These are phyloP conservation scores for Aspergillus brasiliensis DNA, from an alignment of 2,329 filamentous ascomycete species.

Conservation along the genomic window DNA sequence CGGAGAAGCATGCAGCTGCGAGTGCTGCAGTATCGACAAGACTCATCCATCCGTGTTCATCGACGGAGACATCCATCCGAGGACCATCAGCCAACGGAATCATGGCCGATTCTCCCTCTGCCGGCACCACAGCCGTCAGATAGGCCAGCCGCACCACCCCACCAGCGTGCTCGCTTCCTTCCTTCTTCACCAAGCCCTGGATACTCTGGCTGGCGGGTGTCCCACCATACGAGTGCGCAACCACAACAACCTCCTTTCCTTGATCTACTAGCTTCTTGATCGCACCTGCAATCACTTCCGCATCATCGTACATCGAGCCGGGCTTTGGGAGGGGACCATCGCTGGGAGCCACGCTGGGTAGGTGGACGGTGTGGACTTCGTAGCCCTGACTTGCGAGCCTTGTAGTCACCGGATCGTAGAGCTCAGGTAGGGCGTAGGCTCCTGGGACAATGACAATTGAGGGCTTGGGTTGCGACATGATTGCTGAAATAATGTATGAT, in stretches of 20 bases:
- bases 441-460: background rate
- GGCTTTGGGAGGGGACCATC: background rate
- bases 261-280: background rate
- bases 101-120: background rate
- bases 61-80: background rate
- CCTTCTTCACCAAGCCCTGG: background rate
- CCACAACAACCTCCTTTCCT: slow-evolving; percentile 1
- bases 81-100: background rate
- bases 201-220: background rate
- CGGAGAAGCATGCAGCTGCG: background rate
- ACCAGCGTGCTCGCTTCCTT: background rate
- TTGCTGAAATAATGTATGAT: slow-evolving; percentile 11
- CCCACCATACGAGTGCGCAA: slow-evolving; percentile 5
- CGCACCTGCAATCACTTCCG: background rate
- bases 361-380: background rate
- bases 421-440: background rate
- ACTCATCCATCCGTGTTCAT: background rate
- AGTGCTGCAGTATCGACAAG: background rate
- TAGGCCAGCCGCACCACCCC: background rate
- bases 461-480: slow-evolving; percentile 21
- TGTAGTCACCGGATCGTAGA: background rate
- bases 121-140: background rate
- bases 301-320: background rate
- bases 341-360: background rate
- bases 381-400: background rate